Conservation (phyloP, 2,329 filamentous ascomycete genomes). For the Clarireedia homoeocarpa region DNA sequence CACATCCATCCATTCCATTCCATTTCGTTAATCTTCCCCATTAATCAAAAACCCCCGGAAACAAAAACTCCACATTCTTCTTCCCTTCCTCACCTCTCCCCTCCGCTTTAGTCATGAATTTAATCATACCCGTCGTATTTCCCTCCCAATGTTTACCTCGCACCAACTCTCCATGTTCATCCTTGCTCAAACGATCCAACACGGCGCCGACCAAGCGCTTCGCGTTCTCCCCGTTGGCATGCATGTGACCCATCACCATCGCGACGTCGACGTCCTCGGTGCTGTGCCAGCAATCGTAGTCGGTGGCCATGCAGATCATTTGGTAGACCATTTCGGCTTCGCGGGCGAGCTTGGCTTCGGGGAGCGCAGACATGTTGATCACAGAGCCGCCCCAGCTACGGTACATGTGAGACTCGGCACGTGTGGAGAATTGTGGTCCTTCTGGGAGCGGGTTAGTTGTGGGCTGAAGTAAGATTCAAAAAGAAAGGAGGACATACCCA, state of each 20-base stretch:
- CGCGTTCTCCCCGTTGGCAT: conserved; percentile 83
- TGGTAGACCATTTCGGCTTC: conserved; percentile 96
- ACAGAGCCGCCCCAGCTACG: conserved; percentile 87
- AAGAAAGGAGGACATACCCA: conserved; percentile 52
- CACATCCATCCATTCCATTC: neutral
- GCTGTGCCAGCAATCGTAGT: conserved; percentile 97
- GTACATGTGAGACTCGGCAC: conserved; percentile 93
- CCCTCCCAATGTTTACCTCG: conserved; percentile 76
- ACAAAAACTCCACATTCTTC: conserved; percentile 78
- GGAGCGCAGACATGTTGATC: conserved; percentile 96
- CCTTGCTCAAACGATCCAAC: conserved; percentile 73
- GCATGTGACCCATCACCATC: conserved; percentile 97
- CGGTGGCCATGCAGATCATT: conserved; percentile 98
- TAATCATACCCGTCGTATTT: conserved; percentile 66
- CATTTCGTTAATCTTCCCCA: neutral
- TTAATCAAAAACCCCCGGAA: conserved; percentile 50
- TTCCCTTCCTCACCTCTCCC: conserved; percentile 67
- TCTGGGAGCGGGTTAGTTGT: conserved; percentile 38
- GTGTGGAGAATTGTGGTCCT: conserved; percentile 96
- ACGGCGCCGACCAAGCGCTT: conserved; percentile 78
- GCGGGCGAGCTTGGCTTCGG: conserved; percentile 90
- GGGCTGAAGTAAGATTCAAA: neutral
- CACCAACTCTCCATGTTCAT: conserved; percentile 69
- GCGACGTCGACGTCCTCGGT: conserved; percentile 82
- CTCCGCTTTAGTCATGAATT: conserved; percentile 72